Conservation (phyloP, 345 rosid genomes). For the Rhodamnia rubescens region DNA sequence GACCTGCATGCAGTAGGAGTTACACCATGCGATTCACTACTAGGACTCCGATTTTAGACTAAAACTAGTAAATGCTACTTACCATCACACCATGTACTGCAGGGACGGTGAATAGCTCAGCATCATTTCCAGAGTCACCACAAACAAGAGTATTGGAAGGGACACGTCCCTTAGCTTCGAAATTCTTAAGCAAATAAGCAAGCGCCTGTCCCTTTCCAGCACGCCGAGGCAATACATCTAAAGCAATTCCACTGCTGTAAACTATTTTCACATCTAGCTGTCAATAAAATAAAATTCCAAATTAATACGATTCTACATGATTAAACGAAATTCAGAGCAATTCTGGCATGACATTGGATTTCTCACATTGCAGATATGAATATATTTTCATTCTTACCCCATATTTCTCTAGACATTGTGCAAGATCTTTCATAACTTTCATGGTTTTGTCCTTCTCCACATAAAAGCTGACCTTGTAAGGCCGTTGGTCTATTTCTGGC, state of each 20-base stretch:
- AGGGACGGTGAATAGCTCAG: constrained; percentile 57
- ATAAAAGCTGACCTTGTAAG: constrained; percentile 74
- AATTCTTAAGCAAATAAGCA: constrained; percentile 51
- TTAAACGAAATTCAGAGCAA: neutral
- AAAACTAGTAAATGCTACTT: constrained; percentile 8
- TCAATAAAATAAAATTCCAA: neutral
- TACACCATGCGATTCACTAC: neutral
- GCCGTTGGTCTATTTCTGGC: constrained; percentile 63
- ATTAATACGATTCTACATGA: neutral
- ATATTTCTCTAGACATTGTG: constrained; percentile 38
- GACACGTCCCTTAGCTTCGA: constrained; percentile 30
- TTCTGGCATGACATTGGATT: neutral
- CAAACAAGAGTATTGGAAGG: constrained; percentile 70
- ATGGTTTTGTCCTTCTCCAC: constrained; percentile 42
- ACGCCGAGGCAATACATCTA: constrained; percentile 70
- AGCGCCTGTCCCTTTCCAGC: constrained; percentile 92
- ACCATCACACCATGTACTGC: constrained; percentile 84
- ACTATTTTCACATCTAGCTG: constrained; percentile 75
- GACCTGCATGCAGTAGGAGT: constrained; percentile 32
- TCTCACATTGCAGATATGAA: neutral
- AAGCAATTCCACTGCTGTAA: constrained; percentile 61
- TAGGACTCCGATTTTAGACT: neutral
- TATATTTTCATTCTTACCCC: constrained; percentile 34
- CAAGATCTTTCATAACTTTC: constrained; percentile 37
- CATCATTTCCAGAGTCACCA: constrained; percentile 96